These are phyloP conservation scores for Russula lepida DNA, from an alignment of 768 basidiomycete genomes.

Conservation along the genomic window DNA sequence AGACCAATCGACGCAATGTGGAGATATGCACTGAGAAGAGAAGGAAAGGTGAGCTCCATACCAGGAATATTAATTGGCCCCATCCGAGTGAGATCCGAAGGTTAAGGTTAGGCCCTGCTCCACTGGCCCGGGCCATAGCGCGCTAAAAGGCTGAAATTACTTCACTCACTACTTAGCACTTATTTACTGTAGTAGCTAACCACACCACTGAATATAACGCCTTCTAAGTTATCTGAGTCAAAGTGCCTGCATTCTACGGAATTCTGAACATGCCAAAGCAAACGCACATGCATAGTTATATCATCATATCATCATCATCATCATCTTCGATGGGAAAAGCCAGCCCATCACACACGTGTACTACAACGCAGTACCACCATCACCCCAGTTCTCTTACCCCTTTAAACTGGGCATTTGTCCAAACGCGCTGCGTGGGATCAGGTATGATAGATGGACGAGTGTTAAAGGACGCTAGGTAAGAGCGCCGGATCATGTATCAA, in stretches of 20 bases:
- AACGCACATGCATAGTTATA: neutral
- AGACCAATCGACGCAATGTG: too few relatives aligned
- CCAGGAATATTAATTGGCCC: too few relatives aligned
- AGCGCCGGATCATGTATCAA: constrained; percentile 24
- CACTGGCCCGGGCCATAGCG: too few relatives aligned
- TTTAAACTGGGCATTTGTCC: neutral
- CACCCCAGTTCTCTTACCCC: neutral
- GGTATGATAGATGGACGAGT: neutral
- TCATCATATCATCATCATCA: neutral
- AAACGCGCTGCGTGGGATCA: neutral
- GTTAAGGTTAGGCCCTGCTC: too few relatives aligned
- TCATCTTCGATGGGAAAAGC: neutral
- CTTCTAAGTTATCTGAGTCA: too few relatives aligned
- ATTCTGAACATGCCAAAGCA: neutral
- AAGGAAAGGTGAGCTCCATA: too few relatives aligned
- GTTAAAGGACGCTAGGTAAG: constrained; percentile 30
- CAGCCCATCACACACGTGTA: neutral
- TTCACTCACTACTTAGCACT: too few relatives aligned
- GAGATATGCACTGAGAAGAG: too few relatives aligned
- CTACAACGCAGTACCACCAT: neutral
- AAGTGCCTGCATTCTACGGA: neutral
- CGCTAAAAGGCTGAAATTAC: too few relatives aligned
- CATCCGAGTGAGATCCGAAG: too few relatives aligned
- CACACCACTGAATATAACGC: too few relatives aligned
- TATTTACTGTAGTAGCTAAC: too few relatives aligned